Percentiles rank a stretch among this genome's conserved stretches.
Evolutionary conservation across 1,284 basidiomycete genomes (phyloP).

Genomic region (Ganoderma sinense): DNA sequence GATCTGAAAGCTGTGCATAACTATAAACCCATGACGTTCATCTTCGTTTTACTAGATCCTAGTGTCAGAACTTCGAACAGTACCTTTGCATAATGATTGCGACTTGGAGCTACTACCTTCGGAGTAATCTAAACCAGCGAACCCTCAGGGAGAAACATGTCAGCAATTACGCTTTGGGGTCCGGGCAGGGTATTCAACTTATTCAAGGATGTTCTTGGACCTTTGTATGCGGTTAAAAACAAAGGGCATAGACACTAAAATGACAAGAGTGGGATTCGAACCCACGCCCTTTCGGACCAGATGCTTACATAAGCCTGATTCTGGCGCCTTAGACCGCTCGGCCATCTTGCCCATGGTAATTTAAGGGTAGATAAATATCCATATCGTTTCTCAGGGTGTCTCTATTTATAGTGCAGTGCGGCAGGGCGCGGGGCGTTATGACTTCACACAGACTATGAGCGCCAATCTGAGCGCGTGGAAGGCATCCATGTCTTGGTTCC

Average conservation of each 20-base stretch:
- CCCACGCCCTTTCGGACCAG: conserved; percentile 49
- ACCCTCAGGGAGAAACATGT: too few species aligned
- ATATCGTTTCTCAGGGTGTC: background rate
- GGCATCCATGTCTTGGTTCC: background rate
- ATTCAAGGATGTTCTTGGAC: too few species aligned
- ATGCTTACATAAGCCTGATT: conserved; percentile 36
- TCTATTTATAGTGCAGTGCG: background rate
- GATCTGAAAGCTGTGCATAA: too few species aligned
- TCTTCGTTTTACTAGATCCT: too few species aligned
- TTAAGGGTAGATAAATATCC: too few species aligned
- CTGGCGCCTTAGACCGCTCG: conserved; percentile 33
- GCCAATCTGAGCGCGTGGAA: conserved; percentile 3
- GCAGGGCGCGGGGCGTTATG: background rate
- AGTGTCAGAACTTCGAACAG: too few species aligned
- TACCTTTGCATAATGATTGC: too few species aligned
- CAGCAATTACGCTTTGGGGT: too few species aligned
- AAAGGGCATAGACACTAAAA: background rate
- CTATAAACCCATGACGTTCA: too few species aligned
- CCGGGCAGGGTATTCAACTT: too few species aligned
- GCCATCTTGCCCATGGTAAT: conserved; percentile 30
- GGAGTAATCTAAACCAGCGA: too few species aligned
- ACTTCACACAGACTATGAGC: conserved; percentile 10
- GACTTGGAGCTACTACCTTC: too few species aligned
- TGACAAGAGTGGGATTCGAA: conserved; percentile 49
- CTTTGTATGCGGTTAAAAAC: background rate